phyloP scores from a whole-genome alignment of 2,329 filamentous ascomycete species.

The Mollisiaceae sp. region DNA sequence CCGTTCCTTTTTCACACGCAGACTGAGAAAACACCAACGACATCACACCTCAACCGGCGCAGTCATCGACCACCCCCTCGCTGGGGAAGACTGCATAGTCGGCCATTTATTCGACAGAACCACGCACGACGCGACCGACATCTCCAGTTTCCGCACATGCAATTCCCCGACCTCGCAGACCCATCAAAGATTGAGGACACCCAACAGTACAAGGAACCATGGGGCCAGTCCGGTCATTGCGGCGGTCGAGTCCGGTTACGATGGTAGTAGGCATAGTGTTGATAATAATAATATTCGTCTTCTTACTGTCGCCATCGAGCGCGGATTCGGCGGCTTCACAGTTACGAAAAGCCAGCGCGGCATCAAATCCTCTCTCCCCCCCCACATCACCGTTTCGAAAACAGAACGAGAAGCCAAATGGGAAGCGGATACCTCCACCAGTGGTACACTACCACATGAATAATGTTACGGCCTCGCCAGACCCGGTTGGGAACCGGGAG shows the following conservation, averaged over 20 bases:
- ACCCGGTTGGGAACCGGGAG: slow-evolving; percentile 80
- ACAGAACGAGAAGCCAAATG: slow-evolving; percentile 59
- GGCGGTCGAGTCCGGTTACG: slow-evolving; percentile 79
- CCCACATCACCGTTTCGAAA: slow-evolving; percentile 78
- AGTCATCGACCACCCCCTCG: slow-evolving; percentile 30
- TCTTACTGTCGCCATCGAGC: slow-evolving; percentile 60
- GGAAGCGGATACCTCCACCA: slow-evolving; percentile 70
- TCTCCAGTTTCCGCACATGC: slow-evolving; percentile 33
- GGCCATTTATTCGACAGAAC: slow-evolving; percentile 11
- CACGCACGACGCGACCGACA: slow-evolving; percentile 19
- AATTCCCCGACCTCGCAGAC: slow-evolving; percentile 22
- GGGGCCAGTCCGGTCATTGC: slow-evolving; percentile 71
- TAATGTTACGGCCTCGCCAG: slow-evolving; percentile 81
- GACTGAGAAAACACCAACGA: slow-evolving; percentile 30
- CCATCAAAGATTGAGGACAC: slow-evolving; percentile 39
- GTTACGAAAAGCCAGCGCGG: slow-evolving; percentile 58
- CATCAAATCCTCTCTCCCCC: slow-evolving; percentile 73
- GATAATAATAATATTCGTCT: slow-evolving; percentile 73
- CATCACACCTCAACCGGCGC: slow-evolving; percentile 49
- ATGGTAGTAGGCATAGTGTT: slow-evolving; percentile 73
- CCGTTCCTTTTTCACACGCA: slow-evolving; percentile 41
- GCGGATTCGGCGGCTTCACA: slow-evolving; percentile 53
- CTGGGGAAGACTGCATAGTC: slow-evolving; percentile 26
- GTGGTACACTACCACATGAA: slow-evolving; percentile 95
- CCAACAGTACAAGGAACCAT: slow-evolving; percentile 47